Conservation (phyloP, 805 yeast genomes). For the Cyberlindnera americana region DNA sequence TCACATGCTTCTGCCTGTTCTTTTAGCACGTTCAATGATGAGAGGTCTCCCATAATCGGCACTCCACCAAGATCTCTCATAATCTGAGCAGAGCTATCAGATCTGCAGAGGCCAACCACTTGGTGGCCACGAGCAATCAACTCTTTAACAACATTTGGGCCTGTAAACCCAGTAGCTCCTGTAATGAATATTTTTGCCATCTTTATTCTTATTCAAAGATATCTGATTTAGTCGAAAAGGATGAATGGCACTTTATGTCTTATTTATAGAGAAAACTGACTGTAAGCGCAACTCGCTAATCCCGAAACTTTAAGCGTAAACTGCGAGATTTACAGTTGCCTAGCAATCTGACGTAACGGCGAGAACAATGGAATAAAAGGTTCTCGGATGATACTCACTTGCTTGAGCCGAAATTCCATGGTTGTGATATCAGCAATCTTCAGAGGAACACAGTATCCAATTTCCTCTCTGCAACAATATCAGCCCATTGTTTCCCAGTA, state of each 20-base stretch:
- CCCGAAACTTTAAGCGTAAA: too few relatives aligned
- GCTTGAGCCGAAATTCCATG: too few relatives aligned
- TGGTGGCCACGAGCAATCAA: constrained; percentile 26
- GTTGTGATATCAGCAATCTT: too few relatives aligned
- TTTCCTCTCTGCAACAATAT: not conserved
- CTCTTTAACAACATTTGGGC: constrained; percentile 23
- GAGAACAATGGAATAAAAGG: too few relatives aligned
- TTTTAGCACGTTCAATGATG: constrained; percentile 27
- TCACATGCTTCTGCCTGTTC: constrained; percentile 31
- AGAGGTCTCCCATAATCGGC: constrained; percentile 20
- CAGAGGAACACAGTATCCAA: not conserved
- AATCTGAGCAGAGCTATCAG: constrained; percentile 28
- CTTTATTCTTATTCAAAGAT: too few relatives aligned
- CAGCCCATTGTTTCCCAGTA: not conserved
- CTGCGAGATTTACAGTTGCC: too few relatives aligned
- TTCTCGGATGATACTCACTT: too few relatives aligned
- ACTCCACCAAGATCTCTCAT: constrained; percentile 25
- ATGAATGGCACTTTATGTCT: too few relatives aligned
- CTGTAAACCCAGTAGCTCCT: constrained; percentile 36
- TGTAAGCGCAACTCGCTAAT: too few relatives aligned
- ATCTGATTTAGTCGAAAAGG: too few relatives aligned
- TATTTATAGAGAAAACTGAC: too few relatives aligned
- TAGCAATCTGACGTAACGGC: too few relatives aligned
- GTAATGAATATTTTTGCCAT: constrained; percentile 31
- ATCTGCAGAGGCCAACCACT: constrained; percentile 33